These are phyloP conservation scores for Dinochytrium kinnereticum DNA, from an alignment of 371 early-diverging fungal genomes.

Conservation along the genomic window DNA sequence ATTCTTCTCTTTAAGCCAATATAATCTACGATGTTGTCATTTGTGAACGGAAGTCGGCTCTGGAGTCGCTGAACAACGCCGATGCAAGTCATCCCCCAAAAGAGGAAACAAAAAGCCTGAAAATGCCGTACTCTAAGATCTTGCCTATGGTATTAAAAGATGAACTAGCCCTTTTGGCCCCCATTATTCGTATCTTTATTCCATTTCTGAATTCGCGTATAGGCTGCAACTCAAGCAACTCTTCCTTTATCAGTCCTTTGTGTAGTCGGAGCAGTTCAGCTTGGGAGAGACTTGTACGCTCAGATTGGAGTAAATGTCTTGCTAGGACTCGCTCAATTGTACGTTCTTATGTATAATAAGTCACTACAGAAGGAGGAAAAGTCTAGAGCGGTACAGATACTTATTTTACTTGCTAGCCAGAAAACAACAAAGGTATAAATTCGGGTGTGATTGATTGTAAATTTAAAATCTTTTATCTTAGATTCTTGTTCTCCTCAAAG, in stretches of 20 bases:
- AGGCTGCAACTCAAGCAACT: background rate
- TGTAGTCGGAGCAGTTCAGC: background rate
- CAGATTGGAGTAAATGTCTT: background rate
- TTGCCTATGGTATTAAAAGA: too few relatives aligned
- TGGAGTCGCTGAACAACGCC: too few relatives aligned
- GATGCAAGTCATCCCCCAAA: too few relatives aligned
- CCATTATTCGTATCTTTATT: too few relatives aligned
- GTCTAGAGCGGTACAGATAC: background rate
- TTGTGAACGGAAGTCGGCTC: slow-evolving; percentile 5
- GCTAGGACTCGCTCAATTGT: background rate
- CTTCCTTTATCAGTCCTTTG: background rate
- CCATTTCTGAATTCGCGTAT: background rate
- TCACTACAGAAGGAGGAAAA: background rate
- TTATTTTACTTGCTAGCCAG: background rate
- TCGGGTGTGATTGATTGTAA: too few relatives aligned
- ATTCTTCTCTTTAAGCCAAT: background rate
- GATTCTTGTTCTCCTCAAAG: too few relatives aligned
- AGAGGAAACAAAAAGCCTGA: too few relatives aligned
- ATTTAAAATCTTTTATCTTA: too few relatives aligned
- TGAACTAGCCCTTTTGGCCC: too few relatives aligned
- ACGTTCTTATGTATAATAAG: background rate
- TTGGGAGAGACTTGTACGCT: background rate
- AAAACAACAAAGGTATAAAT: background rate
- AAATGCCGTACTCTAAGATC: too few relatives aligned
- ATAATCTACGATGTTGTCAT: background rate